phyloP scores from a whole-genome alignment of 768 basidiomycete species.

The Lyophyllum shimeji region DNA sequence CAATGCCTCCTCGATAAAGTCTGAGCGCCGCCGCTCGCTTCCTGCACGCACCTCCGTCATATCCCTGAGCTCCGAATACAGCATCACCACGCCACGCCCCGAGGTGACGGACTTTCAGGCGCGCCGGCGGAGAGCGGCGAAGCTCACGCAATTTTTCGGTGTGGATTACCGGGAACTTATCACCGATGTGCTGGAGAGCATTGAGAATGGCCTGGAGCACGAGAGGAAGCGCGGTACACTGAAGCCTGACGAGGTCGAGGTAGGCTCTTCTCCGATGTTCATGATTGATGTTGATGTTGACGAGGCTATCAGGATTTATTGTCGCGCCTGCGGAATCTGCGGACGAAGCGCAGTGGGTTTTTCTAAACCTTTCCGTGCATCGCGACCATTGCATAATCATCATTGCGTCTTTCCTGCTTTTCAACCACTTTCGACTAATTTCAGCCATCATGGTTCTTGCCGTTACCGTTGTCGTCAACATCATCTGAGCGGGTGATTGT shows the following conservation, averaged over 20 bases:
- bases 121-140: constrained; percentile 74
- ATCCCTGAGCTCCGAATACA: constrained; percentile 57
- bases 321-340: constrained; percentile 52
- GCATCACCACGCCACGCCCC: constrained; percentile 37
- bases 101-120: constrained; percentile 62
- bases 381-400: neutral
- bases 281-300: constrained; percentile 11
- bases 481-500: neutral
- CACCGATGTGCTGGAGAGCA: constrained; percentile 74
- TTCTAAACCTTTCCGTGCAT: constrained; percentile 12
- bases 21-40: constrained; percentile 70
- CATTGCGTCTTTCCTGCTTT: no score
- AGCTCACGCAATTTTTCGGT: constrained; percentile 85
- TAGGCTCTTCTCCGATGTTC: constrained; percentile 31
- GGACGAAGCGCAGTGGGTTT: constrained; percentile 44
- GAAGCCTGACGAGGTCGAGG: constrained; percentile 70
- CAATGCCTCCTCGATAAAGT: constrained; percentile 41
- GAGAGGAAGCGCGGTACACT: constrained; percentile 66
- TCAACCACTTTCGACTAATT: no score
- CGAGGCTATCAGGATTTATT: constrained; percentile 47
- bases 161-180: constrained; percentile 82
- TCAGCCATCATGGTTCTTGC: no score
- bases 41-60: constrained; percentile 62
- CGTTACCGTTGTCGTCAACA: neutral
- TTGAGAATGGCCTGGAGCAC: constrained; percentile 72